Base-by-base conservation (phyloP, 2,329 filamentous ascomycete genomes). In the Lecanicillium sp. region DNA sequence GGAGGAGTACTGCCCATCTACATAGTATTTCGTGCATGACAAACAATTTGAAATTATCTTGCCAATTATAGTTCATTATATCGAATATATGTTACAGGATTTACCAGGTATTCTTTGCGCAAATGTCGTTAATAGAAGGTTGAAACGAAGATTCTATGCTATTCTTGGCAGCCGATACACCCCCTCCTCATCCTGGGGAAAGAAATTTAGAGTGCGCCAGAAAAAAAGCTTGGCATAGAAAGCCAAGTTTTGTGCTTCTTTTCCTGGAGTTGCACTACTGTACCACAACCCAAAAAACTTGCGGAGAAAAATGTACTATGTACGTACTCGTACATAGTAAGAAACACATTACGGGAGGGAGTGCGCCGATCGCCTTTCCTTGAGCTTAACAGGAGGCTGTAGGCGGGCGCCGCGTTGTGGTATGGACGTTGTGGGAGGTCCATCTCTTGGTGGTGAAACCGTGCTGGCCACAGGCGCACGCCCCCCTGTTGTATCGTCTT, bases 171-270 rank as follows among this genome's bases (percentile, higher is more conserved):
- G 22, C 11, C n/a, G n/a, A 25, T 25, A 6, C 6, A 11, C 11
- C 11, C 11, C 11, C 11, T 7, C 22, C 22, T 11, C 22, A 25
- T 7, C 6, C 22, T 11, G 11, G 15, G 10, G 15, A 11, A 33
- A 33, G 20, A 34, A 31, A 29, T 10, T 19, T 17, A 22, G 31
- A 37, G 25, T 29, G 12, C 22, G 22, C 20, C 13, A 22, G 31
- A 17, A 30, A 31, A 38, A 42, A 39, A 36, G 40, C 40, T 42
- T 42, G 40, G 40, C 40, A 36, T 29, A 11, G 17, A 42, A 38
- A 39, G 40, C 40, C 40, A 42, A 42, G 32, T 35, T 14, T 42
- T 32, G 20, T 42, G 35, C 40, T 42, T 42, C 17, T 37, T 37
- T 42, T 27, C 17, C 11, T 8, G 31, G 31, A 25, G 22, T 6